phyloP scores from a whole-genome alignment of 306 rosid species.

The Echinosophora koreensis region DNA sequence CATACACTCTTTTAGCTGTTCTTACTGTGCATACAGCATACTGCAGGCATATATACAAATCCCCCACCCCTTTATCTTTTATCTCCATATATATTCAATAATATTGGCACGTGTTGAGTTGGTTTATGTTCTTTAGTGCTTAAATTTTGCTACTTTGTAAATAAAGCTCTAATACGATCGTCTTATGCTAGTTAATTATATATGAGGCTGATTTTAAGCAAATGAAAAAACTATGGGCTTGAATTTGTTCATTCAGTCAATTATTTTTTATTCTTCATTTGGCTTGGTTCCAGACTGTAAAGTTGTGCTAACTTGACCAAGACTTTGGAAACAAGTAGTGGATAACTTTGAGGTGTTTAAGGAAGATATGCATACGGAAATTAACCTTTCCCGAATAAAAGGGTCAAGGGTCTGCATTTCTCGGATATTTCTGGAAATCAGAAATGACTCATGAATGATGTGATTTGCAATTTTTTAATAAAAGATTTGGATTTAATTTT shows the following conservation, averaged over 20 bases:
- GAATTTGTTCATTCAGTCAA: background rate
- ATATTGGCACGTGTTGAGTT: constrained; percentile 32
- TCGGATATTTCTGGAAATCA: background rate
- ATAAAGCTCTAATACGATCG: background rate
- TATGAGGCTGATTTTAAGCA: background rate
- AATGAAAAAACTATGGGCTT: constrained; percentile 23
- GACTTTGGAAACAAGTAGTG: background rate
- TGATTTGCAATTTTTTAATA: background rate
- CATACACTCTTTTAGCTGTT: constrained; percentile 28
- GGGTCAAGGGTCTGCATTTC: background rate
- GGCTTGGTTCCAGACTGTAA: background rate
- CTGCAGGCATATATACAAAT: constrained; percentile 4
- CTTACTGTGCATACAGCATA: constrained; percentile 30
- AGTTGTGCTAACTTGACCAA: background rate
- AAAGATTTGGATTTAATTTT: too few species aligned
- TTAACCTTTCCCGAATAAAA: background rate
- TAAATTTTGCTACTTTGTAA: background rate
- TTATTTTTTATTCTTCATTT: background rate
- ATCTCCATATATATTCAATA: background rate
- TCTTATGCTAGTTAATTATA: background rate
- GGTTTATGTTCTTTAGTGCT: constrained; percentile 2
- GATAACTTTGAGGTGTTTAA: background rate
- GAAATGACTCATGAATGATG: background rate
- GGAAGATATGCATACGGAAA: background rate
- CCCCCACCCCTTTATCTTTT: background rate